Conservation (phyloP, 768 basidiomycete species). For the Naganishia friedmannii region DNA sequence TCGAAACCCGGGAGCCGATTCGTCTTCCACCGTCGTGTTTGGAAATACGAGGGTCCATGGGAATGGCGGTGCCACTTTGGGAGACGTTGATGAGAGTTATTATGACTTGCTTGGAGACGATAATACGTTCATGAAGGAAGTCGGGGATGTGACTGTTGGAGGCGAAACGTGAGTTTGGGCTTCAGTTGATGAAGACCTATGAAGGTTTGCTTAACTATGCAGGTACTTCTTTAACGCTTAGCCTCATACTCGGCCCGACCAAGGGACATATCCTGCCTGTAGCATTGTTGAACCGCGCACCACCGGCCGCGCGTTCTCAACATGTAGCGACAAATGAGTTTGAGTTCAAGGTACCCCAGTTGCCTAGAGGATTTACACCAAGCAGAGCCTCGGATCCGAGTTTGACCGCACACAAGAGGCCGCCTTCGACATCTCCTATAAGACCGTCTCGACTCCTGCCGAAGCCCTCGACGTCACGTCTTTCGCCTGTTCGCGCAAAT, state of each 20-base stretch:
- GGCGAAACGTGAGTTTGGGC: not conserved
- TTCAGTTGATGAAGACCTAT: not conserved
- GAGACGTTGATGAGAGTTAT: slow-evolving; percentile 6
- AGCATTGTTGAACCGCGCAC: not conserved
- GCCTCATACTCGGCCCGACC: not conserved
- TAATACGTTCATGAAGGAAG: slow-evolving; percentile 19
- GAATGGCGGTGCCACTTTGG: not conserved
- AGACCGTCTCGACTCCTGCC: not conserved
- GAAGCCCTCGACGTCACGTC: not conserved
- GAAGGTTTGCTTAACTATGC: not conserved
- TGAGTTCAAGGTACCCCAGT: slow-evolving; percentile 16
- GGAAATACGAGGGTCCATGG: not conserved
- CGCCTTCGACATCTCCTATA: not conserved
- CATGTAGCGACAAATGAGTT: not conserved
- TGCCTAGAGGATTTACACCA: not conserved
- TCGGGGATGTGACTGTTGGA: slow-evolving; percentile 11
- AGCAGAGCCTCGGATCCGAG: not conserved
- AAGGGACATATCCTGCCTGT: slow-evolving; percentile 11
- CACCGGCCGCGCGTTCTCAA: not conserved
- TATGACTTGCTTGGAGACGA: slow-evolving; percentile 15
- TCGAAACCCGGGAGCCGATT: not conserved
- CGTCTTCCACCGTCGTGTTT: not conserved
- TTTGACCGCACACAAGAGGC: not conserved
- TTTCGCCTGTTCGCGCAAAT: not conserved
- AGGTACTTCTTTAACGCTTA: not conserved